phyloP scores from a whole-genome alignment of 2,329 filamentous ascomycete species.

The Arthrinium puccinioides region DNA sequence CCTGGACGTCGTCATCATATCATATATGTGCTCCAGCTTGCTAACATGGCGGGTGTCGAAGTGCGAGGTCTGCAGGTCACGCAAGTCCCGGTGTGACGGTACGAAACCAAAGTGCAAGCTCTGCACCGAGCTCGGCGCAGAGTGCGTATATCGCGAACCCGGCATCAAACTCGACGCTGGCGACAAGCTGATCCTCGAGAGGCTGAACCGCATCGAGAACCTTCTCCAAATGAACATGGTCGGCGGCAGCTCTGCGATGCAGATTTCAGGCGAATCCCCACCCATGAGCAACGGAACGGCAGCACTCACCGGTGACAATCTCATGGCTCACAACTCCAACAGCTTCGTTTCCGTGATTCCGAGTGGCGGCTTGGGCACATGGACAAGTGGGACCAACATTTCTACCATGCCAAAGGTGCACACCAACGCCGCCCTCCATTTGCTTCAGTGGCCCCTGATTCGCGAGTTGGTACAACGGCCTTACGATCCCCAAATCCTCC shows the following conservation, averaged over 20 bases:
- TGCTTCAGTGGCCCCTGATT: slow-evolving; percentile 76
- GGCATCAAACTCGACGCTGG: slow-evolving; percentile 82
- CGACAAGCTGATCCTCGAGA: slow-evolving; percentile 78
- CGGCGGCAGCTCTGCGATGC: slow-evolving; percentile 41
- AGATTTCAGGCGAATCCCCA: slow-evolving; percentile 54
- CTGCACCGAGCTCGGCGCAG: slow-evolving; percentile 72
- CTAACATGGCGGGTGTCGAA: slow-evolving; percentile 24
- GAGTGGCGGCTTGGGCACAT: slow-evolving; percentile 63
- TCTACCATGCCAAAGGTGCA: slow-evolving; percentile 82
- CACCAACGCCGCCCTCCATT: slow-evolving; percentile 70
- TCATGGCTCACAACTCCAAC: slow-evolving; percentile 37
- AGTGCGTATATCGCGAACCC: slow-evolving; percentile 78
- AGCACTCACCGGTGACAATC: slow-evolving; percentile 47
- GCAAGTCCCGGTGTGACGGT: slow-evolving; percentile 74
- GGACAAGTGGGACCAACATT: slow-evolving; percentile 61
- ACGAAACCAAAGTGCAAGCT: slow-evolving; percentile 78
- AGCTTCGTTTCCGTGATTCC: slow-evolving; percentile 49
- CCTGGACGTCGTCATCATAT: neutral
- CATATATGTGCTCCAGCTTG: slow-evolving; percentile 5
- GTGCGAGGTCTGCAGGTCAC: slow-evolving; percentile 76
- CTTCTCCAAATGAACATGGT: slow-evolving; percentile 66
- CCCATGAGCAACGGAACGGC: slow-evolving; percentile 57
- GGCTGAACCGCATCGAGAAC: slow-evolving; percentile 68
- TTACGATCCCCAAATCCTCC: slow-evolving; percentile 73
- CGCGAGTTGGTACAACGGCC: slow-evolving; percentile 68